Evolutionary conservation across 2,329 filamentous ascomycete genomes (phyloP), one percentile per base, ranked within the genome.

Genomic region (Ascochyta viciae-villosae): DNA sequence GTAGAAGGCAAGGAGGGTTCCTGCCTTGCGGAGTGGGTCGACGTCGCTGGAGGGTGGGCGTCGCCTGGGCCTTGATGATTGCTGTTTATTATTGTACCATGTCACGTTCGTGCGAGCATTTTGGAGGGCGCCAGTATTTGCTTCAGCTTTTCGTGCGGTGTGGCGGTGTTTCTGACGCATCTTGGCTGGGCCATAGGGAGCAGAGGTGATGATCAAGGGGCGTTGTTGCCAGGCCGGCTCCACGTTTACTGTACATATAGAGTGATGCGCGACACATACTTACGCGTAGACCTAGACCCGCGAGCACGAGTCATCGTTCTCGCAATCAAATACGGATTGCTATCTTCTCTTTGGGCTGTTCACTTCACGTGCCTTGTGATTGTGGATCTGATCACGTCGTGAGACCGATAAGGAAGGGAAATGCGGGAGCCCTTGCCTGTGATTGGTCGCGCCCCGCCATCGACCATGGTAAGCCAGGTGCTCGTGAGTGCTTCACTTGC

Each of bases 1-100:
- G 93, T 99, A 24, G 95, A 99, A 80, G 93, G 92, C 76, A 99
- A 98, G 78, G 91, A 96, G 74, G 95, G 95, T 59, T 96, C 92
- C 65, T 99, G 95, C 78, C 82, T 97, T 53, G 85, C 91, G 9
- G 92, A 99, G 78, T 99, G 95, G 95, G 95, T 99, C 13, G 92
- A 97, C 58, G 92, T 97, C 67, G 94, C 93, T 43, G 95, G 95
- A 66, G 95, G 95, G 57, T 99, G 93, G 92, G 87, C 90, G 55
- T 84, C 83, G 49, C 84, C 84, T 63, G 66, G 39, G 37, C 59
- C 46, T 39, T 58, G 40, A 59, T 49, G 23, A 37, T 40, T 52
- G 19, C 40, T 50, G 39, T 54, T 53, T 46, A 27, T 31, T 49
- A 47, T 58, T 60, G 43, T 57, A 63, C 61, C 57, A 33, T 58